phyloP scores from a whole-genome alignment of 352 stramenopile species.

The Globisporangium yorkense region DNA sequence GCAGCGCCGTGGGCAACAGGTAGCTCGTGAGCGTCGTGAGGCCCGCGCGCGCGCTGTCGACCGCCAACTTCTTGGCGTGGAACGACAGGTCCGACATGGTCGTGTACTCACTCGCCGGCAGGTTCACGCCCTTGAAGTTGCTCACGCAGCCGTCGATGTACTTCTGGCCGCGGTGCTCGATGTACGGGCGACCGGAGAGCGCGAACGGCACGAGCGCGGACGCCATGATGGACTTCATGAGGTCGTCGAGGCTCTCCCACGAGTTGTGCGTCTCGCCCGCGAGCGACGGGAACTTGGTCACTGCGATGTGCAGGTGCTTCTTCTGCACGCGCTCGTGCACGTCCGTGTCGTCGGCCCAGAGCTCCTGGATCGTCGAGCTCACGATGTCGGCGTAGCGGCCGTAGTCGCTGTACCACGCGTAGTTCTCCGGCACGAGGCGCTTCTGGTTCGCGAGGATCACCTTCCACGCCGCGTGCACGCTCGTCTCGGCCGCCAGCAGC shows the following conservation, averaged over 20 bases:
- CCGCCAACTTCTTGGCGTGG: constrained; percentile 38
- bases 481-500: constrained; percentile 44
- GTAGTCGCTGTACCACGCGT: constrained; percentile 64
- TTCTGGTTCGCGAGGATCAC: constrained; percentile 52
- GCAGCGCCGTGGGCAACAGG: constrained; percentile 30
- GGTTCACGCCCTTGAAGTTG: constrained; percentile 64
- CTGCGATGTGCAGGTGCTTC: constrained; percentile 43
- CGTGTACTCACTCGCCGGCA: constrained; percentile 41
- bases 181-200: constrained; percentile 52
- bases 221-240: constrained; percentile 58
- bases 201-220: constrained; percentile 66
- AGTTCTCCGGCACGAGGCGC: constrained; percentile 26
- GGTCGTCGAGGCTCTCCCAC: constrained; percentile 52
- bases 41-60: constrained; percentile 31
- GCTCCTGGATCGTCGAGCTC: constrained; percentile 36
- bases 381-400: constrained; percentile 52
- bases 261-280: constrained; percentile 40
- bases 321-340: constrained; percentile 37
- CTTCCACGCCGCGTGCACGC: constrained; percentile 17
- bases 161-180: constrained; percentile 52
- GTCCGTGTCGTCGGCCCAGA: constrained; percentile 48
- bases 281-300: constrained; percentile 62
- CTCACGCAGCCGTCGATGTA: constrained; percentile 70
- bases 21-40: constrained; percentile 32
- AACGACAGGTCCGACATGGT: constrained; percentile 51